phyloP scores from a whole-genome alignment of 75 land plant genomes.

The Sequoiadendron giganteum region DNA sequence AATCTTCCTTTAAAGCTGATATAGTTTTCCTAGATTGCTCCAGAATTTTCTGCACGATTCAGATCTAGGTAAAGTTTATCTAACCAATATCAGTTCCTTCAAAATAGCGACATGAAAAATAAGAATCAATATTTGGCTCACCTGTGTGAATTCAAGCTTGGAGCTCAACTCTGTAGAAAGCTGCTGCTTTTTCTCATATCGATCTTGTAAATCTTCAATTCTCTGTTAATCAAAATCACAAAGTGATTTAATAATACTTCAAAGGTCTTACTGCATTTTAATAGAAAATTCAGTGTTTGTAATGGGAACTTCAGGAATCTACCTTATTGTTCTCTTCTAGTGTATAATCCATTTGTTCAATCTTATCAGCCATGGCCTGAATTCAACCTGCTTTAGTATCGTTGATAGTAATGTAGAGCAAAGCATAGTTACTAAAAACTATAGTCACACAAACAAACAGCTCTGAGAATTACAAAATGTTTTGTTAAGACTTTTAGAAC shows the following conservation, averaged over 20 bases:
- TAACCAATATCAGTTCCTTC: not conserved
- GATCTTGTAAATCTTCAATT: conserved; percentile 70
- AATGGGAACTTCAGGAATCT: not conserved
- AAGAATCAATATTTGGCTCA: conserved; percentile 16
- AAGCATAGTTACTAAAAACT: not conserved
- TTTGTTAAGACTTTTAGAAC: not conserved
- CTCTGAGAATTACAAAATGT: not conserved
- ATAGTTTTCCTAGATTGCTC: conserved; percentile 53
- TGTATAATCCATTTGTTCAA: conserved; percentile 74
- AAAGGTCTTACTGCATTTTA: not conserved
- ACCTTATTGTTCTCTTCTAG: conserved; percentile 82
- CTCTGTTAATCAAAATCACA: conserved; percentile 33
- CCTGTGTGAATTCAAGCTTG: conserved; percentile 68
- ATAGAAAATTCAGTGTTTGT: not conserved
- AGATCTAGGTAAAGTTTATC: not conserved
- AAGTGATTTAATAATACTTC: not conserved
- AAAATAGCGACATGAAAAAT: not conserved
- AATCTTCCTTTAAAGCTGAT: conserved; percentile 45
- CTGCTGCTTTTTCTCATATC: conserved; percentile 44
- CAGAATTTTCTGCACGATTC: conserved; percentile 58
- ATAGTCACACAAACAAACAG: not conserved
- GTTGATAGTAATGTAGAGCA: conserved; percentile 1
- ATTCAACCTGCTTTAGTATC: not conserved
- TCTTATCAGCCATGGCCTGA: conserved; percentile 92
- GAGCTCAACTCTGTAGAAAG: conserved; percentile 42